A percentile compares a stretch with the other conserved stretches of the same genome.
Conservation (phyloP, 2,329 filamentous ascomycete species). For the Hymenoscyphus linearis region DNA sequence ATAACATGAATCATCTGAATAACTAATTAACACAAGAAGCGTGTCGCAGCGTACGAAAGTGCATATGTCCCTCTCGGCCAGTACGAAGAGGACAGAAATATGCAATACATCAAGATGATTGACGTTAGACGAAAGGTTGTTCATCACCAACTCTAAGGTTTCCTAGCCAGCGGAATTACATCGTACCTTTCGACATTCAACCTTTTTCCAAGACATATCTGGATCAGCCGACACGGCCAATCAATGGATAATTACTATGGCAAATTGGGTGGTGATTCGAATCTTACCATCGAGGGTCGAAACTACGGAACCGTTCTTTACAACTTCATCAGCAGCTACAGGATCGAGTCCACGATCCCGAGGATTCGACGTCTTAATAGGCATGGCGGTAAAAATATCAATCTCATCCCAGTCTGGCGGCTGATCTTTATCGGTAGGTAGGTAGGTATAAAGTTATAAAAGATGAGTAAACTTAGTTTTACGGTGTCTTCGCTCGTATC, state of each 20-base stretch:
- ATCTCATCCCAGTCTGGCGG: slow-evolving; percentile 96
- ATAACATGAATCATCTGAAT: too few relatives aligned
- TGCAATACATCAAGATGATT: slow-evolving; percentile 95
- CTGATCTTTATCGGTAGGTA: slow-evolving; percentile 73
- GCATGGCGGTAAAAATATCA: slow-evolving; percentile 93
- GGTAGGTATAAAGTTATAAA: too few relatives aligned
- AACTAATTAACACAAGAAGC: too few relatives aligned
- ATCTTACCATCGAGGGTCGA: slow-evolving; percentile 73
- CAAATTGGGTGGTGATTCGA: slow-evolving; percentile 86
- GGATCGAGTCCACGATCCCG: slow-evolving; percentile 85
- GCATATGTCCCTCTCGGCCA: slow-evolving; percentile 87
- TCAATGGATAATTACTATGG: slow-evolving; percentile 81
- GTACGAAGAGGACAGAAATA: slow-evolving; percentile 82
- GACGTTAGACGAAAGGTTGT: slow-evolving; percentile 94
- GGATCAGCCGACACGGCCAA: slow-evolving; percentile 94
- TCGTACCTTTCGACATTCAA: slow-evolving; percentile 98
- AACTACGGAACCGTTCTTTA: slow-evolving; percentile 76
- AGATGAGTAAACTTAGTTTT: too few relatives aligned
- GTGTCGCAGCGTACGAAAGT: slow-evolving; percentile 88
- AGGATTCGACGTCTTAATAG: slow-evolving; percentile 91
- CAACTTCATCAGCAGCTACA: slow-evolving; percentile 77
- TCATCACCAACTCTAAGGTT: slow-evolving; percentile 84
- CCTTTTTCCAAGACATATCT: slow-evolving; percentile 91
- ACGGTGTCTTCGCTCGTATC: too few relatives aligned
- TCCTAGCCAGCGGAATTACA: slow-evolving; percentile 85